phyloP scores from a whole-genome alignment of 2,329 filamentous ascomycete genomes.

The Fusarium chaquense region DNA sequence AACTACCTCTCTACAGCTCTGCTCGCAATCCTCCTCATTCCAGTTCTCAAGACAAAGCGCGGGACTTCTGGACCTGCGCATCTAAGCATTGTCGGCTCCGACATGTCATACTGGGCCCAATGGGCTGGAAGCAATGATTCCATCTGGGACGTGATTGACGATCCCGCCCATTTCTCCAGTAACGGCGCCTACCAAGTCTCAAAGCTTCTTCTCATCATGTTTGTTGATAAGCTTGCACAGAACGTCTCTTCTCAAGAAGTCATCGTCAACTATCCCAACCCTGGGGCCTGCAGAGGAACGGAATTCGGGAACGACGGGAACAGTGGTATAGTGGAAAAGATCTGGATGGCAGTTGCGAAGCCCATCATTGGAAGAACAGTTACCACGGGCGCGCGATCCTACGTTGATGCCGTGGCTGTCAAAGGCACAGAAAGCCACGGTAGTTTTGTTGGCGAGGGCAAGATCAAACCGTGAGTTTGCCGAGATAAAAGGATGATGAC shows the following conservation, averaged over 20 bases:
- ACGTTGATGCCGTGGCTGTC: conserved; percentile 41
- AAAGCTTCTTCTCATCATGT: conserved; percentile 54
- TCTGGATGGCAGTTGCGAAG: conserved; percentile 26
- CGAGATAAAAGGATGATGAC: not conserved
- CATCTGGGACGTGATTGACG: conserved; percentile 36
- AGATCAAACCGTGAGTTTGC: conserved; percentile 43
- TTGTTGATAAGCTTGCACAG: conserved; percentile 53
- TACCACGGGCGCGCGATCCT: conserved; percentile 38
- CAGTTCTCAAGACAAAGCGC: conserved; percentile 48
- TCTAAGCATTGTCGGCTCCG: conserved; percentile 51
- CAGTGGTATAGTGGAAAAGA: conserved; percentile 23
- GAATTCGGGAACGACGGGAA: conserved; percentile 53
- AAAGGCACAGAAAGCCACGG: conserved; percentile 45
- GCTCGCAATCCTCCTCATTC: conserved; percentile 51
- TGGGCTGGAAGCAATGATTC: conserved; percentile 40
- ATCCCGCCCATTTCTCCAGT: conserved; percentile 36
- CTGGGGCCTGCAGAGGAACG: conserved; percentile 60
- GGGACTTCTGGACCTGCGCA: conserved; percentile 31
- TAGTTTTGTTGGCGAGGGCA: conserved; percentile 44
- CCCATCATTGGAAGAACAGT: conserved; percentile 27
- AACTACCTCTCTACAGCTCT: conserved; percentile 55
- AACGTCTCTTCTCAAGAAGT: conserved; percentile 56
- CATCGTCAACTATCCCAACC: conserved; percentile 61
- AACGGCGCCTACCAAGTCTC: conserved; percentile 35
- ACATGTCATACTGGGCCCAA: conserved; percentile 47